Percentiles rank a stretch among this genome's conserved stretches.
Conservation (phyloP, 106 monocot genomes). For the Acanthochlamys bracteata region DNA sequence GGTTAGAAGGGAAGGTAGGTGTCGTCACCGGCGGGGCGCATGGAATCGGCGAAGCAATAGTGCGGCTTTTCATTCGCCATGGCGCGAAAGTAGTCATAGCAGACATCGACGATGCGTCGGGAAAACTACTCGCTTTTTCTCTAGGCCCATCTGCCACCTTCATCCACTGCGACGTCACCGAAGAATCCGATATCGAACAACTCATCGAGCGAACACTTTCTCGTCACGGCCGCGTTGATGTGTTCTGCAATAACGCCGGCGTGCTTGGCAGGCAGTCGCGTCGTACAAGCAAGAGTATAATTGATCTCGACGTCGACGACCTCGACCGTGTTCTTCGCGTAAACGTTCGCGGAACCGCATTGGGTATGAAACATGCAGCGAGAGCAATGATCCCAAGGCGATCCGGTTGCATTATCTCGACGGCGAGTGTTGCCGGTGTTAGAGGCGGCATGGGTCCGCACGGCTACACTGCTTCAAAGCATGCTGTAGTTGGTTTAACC, state of each 20-base stretch:
- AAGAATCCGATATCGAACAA: constrained; percentile 14
- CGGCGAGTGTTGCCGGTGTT: constrained; percentile 59
- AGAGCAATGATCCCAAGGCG: constrained; percentile 42
- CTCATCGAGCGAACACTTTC: constrained; percentile 13
- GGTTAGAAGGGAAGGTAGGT: constrained; percentile 5
- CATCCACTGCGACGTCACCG: constrained; percentile 5
- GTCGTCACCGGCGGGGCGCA: constrained; percentile 5
- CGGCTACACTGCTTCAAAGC: constrained; percentile 67
- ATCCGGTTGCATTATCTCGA: constrained; percentile 51
- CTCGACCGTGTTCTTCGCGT: constrained; percentile 23
- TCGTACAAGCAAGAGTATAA: constrained; percentile 8
- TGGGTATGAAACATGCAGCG: constrained; percentile 68
- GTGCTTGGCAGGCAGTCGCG: constrained; percentile 15
- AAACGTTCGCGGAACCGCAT: constrained; percentile 24
- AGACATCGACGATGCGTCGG: constrained; percentile 7
- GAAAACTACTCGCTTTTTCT: constrained; percentile 9
- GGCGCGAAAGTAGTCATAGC: constrained; percentile 6
- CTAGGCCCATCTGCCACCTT: constrained; percentile 1
- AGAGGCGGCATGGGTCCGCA: constrained; percentile 61
- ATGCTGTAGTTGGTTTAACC: constrained; percentile 70
- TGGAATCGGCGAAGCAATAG: constrained; percentile 11
- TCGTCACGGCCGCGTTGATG: constrained; percentile 16
- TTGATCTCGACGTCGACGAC: constrained; percentile 18
- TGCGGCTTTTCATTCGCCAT: background rate
- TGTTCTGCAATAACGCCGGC: constrained; percentile 34